Conservation (phyloP, 2,329 filamentous ascomycete species). For the Camillea tinctor region DNA sequence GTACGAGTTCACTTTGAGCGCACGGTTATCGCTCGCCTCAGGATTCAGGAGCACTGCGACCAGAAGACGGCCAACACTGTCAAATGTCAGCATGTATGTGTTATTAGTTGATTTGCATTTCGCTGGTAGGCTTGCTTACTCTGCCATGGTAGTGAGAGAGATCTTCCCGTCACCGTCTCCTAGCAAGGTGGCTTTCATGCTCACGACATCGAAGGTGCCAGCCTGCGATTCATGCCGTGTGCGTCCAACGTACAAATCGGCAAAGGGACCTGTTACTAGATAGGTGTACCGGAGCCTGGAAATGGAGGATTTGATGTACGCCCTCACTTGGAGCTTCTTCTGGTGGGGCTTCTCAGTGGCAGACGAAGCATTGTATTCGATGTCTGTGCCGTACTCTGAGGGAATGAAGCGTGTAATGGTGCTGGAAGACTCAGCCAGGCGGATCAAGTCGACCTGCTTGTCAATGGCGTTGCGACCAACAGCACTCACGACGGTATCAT, state of each 20-base stretch:
- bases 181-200: conserved; percentile 58
- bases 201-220: conserved; percentile 59
- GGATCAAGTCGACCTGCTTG: conserved; percentile 53
- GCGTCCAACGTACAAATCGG: conserved; percentile 51
- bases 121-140: conserved; percentile 49
- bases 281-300: conserved; percentile 55
- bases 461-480: conserved; percentile 56
- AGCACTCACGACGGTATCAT: conserved; percentile 60
- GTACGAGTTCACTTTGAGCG: conserved; percentile 70
- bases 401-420: conserved; percentile 57
- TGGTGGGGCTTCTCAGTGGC: conserved; percentile 60
- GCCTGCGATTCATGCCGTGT: conserved; percentile 30
- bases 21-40: conserved; percentile 50
- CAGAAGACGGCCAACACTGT: conserved; percentile 64
- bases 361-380: conserved; percentile 52
- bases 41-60: conserved; percentile 61
- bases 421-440: conserved; percentile 47
- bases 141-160: conserved; percentile 68
- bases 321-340: conserved; percentile 60
- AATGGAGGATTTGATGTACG: conserved; percentile 45
- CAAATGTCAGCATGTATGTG: conserved; percentile 2
- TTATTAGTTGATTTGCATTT: not conserved
- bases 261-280: conserved; percentile 61
- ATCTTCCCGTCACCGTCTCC: conserved; percentile 61
- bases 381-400: conserved; percentile 58